Evolutionary conservation across 805 yeast genomes (phyloP).

Genomic region (Starmerella vitae): DNA sequence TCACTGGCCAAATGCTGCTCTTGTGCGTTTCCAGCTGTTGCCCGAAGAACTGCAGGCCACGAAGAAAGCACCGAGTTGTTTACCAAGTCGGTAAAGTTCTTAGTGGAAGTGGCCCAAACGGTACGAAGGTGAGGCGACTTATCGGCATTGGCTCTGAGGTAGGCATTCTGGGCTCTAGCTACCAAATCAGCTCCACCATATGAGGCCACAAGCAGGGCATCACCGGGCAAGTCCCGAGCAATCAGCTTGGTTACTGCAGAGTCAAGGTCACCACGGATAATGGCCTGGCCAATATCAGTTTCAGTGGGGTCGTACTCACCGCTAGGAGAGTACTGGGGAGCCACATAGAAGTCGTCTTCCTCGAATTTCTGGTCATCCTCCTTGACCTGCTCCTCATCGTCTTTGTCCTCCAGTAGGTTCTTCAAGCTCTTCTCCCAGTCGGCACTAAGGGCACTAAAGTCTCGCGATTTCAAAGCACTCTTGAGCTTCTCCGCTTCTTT

Average conservation of each 20-base stretch:
- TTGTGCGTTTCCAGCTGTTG: slow-evolving; percentile 22
- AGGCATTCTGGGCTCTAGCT: slow-evolving; percentile 55
- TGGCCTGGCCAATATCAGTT: slow-evolving; percentile 32
- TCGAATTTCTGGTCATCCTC: neutral
- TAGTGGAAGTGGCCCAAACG: slow-evolving; percentile 48
- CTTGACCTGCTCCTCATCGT: slow-evolving; percentile 12
- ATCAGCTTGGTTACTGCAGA: slow-evolving; percentile 59
- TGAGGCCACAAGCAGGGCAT: slow-evolving; percentile 71
- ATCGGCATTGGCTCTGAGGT: slow-evolving; percentile 44
- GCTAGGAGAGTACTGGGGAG: slow-evolving; percentile 24
- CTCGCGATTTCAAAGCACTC: slow-evolving; percentile 38
- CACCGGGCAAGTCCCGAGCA: slow-evolving; percentile 47
- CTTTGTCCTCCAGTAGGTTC: slow-evolving; percentile 19
- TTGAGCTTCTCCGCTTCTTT: slow-evolving; percentile 31
- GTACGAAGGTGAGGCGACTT: slow-evolving; percentile 55
- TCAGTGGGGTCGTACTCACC: slow-evolving; percentile 26
- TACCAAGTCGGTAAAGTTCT: slow-evolving; percentile 52
- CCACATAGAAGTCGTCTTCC: slow-evolving; percentile 29
- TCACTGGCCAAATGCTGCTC: slow-evolving; percentile 3
- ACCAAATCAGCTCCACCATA: slow-evolving; percentile 40
- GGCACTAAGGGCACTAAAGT: slow-evolving; percentile 24
- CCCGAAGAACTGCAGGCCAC: slow-evolving; percentile 73
- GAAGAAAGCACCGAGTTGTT: slow-evolving; percentile 59
- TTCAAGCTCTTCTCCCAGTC: slow-evolving; percentile 28
- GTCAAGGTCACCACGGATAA: slow-evolving; percentile 49